phyloP scores from a whole-genome alignment of 345 rosid species.

The Anacardium occidentale region DNA sequence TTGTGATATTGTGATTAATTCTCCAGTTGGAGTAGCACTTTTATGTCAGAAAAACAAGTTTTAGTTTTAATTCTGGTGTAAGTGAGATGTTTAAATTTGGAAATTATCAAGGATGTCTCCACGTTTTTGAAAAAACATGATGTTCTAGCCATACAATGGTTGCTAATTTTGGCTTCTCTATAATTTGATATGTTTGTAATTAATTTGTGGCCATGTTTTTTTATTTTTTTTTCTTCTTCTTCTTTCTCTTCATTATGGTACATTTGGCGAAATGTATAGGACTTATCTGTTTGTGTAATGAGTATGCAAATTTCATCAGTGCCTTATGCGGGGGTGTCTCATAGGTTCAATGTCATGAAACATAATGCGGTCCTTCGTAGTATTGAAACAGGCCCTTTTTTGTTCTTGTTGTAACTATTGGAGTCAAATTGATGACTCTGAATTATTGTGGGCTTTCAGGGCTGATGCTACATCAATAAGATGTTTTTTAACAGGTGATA shows the following conservation, averaged over 20 bases:
- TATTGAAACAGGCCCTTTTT: background rate
- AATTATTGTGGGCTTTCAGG: background rate
- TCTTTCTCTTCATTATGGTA: background rate
- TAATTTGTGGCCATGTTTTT: too few species aligned
- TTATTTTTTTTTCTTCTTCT: too few species aligned
- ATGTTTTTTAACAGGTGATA: background rate
- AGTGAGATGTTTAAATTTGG: background rate
- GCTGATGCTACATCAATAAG: background rate
- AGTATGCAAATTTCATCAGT: background rate
- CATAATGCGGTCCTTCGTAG: background rate
- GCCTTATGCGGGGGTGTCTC: background rate
- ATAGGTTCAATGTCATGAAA: background rate
- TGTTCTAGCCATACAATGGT: too few species aligned
- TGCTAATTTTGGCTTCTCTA: constrained; percentile 5
- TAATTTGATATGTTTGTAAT: background rate
- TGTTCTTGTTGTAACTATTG: background rate
- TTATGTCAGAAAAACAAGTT: background rate
- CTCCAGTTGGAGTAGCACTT: background rate
- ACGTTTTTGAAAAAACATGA: background rate
- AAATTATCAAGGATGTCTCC: background rate
- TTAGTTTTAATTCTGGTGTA: background rate
- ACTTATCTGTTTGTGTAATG: background rate
- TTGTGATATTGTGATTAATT: background rate
- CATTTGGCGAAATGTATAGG: background rate
- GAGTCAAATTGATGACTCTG: background rate